A percentile compares a stretch with the other conserved stretches of the same genome.
Conservation (phyloP, 1,139 yeast species). For the Taiozyma sp. region DNA sequence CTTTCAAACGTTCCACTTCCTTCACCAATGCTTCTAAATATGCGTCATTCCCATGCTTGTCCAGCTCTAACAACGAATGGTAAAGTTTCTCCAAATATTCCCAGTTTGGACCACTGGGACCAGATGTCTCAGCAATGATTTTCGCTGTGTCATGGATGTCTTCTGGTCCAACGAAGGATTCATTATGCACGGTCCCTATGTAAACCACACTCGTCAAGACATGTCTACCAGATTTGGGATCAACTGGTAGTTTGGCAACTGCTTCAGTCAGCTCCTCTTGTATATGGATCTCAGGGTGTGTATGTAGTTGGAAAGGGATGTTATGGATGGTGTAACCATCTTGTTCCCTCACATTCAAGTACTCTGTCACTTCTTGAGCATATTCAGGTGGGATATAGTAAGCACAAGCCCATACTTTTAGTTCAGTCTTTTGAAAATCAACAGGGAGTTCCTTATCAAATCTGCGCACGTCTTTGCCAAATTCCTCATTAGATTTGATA, state of each 20-base stretch:
- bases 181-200: slow-evolving; percentile 79
- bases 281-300: slow-evolving; percentile 17
- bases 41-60: slow-evolving; percentile 26
- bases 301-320: slow-evolving; percentile 55
- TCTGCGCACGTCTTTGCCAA: slow-evolving; percentile 39
- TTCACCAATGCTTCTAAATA: slow-evolving; percentile 19
- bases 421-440: slow-evolving; percentile 37
- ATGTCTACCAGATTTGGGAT: slow-evolving; percentile 33
- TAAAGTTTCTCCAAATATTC: slow-evolving; percentile 63
- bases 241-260: slow-evolving; percentile 26
- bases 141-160: slow-evolving; percentile 50
- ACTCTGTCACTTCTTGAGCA: slow-evolving; percentile 57
- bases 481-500: slow-evolving; percentile 36
- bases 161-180: slow-evolving; percentile 84
- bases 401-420: slow-evolving; percentile 76
- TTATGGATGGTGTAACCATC: slow-evolving; percentile 77
- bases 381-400: slow-evolving; percentile 70
- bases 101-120: slow-evolving; percentile 79
- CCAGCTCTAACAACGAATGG: slow-evolving; percentile 47
- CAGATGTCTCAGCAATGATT: slow-evolving; percentile 50
- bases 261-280: slow-evolving; percentile 19
- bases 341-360: slow-evolving; percentile 79
- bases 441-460: slow-evolving; percentile 4
- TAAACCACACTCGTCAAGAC: slow-evolving; percentile 63
- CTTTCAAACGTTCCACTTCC: slow-evolving; percentile 15